A percentile compares a stretch with the other conserved stretches of the same genome.
These are phyloP conservation scores for Pythium periplocum DNA, from an alignment of 352 stramenopile genomes.

Conservation along the genomic window DNA sequence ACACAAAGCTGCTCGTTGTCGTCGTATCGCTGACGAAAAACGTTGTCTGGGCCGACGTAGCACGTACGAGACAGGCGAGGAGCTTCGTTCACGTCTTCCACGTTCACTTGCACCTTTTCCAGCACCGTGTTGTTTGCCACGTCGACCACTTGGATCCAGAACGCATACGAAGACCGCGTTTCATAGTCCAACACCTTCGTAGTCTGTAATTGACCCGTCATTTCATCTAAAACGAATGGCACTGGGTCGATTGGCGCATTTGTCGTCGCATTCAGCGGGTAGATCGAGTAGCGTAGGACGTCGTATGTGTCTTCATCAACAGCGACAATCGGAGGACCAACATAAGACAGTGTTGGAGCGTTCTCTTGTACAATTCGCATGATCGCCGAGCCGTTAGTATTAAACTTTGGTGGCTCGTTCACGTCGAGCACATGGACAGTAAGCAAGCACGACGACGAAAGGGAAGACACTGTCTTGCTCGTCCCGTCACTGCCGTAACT, in stretches of 20 bases:
- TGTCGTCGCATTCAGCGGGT: not conserved
- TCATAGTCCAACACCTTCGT: conserved; percentile 29
- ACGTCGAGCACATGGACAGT: conserved; percentile 33
- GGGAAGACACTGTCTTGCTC: conserved; percentile 24
- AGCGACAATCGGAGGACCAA: conserved; percentile 12
- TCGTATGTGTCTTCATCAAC: conserved; percentile 19
- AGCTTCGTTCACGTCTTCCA: conserved; percentile 44
- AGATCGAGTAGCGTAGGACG: conserved; percentile 10
- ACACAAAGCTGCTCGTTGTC: conserved; percentile 46
- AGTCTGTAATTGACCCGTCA: conserved; percentile 29
- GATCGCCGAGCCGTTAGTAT: not conserved
- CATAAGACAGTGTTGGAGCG: conserved; percentile 6
- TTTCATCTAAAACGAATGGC: conserved; percentile 34
- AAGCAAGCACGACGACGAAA: conserved; percentile 30
- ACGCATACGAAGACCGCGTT: conserved; percentile 14
- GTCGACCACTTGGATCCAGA: conserved; percentile 17
- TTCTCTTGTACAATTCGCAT: conserved; percentile 35
- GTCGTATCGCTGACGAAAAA: conserved; percentile 28
- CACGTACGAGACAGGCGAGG: conserved; percentile 43
- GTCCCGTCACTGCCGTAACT: conserved; percentile 1
- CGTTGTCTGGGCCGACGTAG: conserved; percentile 27
- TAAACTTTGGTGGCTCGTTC: conserved; percentile 41
- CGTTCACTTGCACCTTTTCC: conserved; percentile 20
- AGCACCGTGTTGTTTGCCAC: conserved; percentile 9
- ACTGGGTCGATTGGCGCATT: not conserved